Evolutionary conservation across 108 stramenopile species (phyloP), one percentile per base, ranked within the genome.

Genomic region (Fragilariopsis cylindrus): DNA sequence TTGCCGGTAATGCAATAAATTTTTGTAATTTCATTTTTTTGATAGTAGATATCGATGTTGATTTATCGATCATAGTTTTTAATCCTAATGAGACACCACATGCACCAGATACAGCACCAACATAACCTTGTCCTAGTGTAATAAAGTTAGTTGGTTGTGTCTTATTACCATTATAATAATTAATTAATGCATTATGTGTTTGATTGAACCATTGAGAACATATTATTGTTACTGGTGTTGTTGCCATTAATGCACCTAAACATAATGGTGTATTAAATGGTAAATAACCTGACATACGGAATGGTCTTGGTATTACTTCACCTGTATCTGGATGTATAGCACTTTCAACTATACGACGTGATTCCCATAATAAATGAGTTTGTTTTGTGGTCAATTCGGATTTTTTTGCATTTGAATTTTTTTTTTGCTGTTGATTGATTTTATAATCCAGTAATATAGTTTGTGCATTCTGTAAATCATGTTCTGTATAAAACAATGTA

Each of bases 271-370:
- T 88, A 79, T 96, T 96, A 50, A 74, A 92, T 15, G 93, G 93
- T 19, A 96, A 72, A 69, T 95, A 92, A 18, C 92, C 91, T 4
- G 80, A 80, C 92, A 96, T 94, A 13, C 94, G 88, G 70, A 90
- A 91, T 7, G 90, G 91, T 13, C 76, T 71, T 45, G 94, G 93
- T 72, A 97, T 91, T 16, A 82, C 54, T 71, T 96, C 93, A 7
- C 87, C 87, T n/a, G 96, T 96, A 40, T 97, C 95, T 7, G 97
- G 97, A 75, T 98, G 97, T 52, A 97, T 70, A 11, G 96, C 91
- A 3, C 89, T 76, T 47, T 81, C 81, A 3, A 73, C 73, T 21
- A 92, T 80, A 7, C 89, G 73, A 56, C 82, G 48, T 4, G 86
- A 82, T 65, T 87, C 82, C 86, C 86, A 87, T 18, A 81, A 56